Base-by-base conservation (phyloP, 148 eudicot species). In the Hydrangea macrophylla region DNA sequence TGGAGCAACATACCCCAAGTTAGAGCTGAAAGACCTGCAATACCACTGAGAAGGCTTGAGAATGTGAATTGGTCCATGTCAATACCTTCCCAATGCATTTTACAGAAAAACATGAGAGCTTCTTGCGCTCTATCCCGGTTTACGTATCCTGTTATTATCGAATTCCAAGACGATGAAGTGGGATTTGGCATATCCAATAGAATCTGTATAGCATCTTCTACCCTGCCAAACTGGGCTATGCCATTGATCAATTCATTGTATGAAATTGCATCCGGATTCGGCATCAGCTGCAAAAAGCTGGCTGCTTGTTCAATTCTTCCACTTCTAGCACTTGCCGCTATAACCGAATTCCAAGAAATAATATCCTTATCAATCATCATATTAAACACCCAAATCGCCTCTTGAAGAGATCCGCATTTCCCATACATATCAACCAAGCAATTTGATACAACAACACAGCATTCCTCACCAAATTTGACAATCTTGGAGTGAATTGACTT, bases 391-490 rank as follows among this genome's bases (percentile, higher is more conserved):
- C 33, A 28, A 12, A 71, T 72, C 3, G 92, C 88, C 6, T 75
- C 88, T 55, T 68, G 80, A 25, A 70, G 79, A 18, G 45, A 67
- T 37, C 81, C 72, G 24, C 88, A 89, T 70, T 86, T 87, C 11
- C 96, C 98, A 74, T 92, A 92, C 96, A 92, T 83, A 58, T 89
- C 93, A 71, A 92, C 86, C 82, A 92, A 82, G 69, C 93, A 89
- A 53, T 92, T 92, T 0, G 80, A 71, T 3, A 90, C 81, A 69
- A 86, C 60, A 64, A 81, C 69, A 50, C 79, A 79, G 11, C 78
- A 73, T 53, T 79, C 87, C 13, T 71, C 74, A 24, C 91, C 89
- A 77, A 58, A 62, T 35, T 73, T 79, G 24, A 90, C 68, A 71
- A 90, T 75, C 81, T 70, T 88, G 24, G 88, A 81, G 66, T 88